Base-by-base conservation (phyloP, 2,329 filamentous ascomycete species). In the Fusarium irregulare region DNA sequence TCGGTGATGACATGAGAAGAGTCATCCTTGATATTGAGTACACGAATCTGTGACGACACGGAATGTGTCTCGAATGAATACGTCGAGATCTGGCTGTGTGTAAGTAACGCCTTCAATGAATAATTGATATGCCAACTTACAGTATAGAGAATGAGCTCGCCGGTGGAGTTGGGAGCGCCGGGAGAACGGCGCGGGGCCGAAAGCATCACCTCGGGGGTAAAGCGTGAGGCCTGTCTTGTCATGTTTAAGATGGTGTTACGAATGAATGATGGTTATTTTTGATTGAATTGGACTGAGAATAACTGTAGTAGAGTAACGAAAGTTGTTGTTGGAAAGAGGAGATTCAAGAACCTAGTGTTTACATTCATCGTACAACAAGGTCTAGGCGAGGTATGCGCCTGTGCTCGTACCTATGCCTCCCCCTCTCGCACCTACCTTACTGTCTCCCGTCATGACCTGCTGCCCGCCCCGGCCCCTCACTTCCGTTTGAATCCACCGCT, bases 61-160 rank as follows among this genome's bases (percentile, higher is more conserved):
- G 85, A 84, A 77, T 97, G 93, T 1, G 88, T 85, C 41, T 91
- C 85, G 79, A 97, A 97, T 7, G 89, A 94, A 79, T 97, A 97
- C 3, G 90, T 89, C 1, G 91, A 92, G 18, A 89, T 83, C 78
- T 90, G 14, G 9, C 14, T 37, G 20, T 28, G 14, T 72, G 21
- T 23, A 23, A 66, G 54, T 13, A 48, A 27, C 4, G 11, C 18
- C 12, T 28, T 34, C 16, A 30, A 23, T 21, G 9, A 23, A 20
- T 20, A 59, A 51, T 54, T 64, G 63, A 32, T 21, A 28, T 40
- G 37, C 37, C 14, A 21, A 72, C 80, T 71, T 73, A 89, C 87
- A 44, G 88, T 89, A 76, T 91, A 93, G 28, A 94, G 80, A 48
- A 91, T 84, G 61, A 87, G 83, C 56, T 87, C 88, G 45, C 91